phyloP scores from a whole-genome alignment of 306 rosid genomes.

The Glycine tomentella region DNA sequence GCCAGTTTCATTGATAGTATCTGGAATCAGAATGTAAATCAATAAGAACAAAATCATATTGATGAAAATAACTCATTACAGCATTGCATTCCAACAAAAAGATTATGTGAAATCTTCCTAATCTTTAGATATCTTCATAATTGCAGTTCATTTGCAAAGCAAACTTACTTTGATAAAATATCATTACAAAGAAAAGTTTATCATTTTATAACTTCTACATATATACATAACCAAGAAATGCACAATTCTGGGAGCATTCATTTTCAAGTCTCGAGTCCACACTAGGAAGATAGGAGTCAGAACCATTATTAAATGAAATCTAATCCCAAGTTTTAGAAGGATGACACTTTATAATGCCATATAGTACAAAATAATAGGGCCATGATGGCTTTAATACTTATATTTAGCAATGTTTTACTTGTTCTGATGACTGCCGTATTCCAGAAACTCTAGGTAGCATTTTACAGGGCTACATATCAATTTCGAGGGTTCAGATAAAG shows the following conservation, averaged over 20 bases:
- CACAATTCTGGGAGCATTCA: slow-evolving; percentile 29
- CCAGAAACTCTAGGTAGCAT: slow-evolving; percentile 14
- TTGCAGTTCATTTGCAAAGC: slow-evolving; percentile 15
- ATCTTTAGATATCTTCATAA: slow-evolving; percentile 16
- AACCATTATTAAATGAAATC: not conserved
- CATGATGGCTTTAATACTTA: slow-evolving; percentile 1
- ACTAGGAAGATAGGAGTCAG: not conserved
- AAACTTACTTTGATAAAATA: slow-evolving; percentile 1
- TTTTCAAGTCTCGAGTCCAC: slow-evolving; percentile 37
- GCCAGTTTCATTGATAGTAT: slow-evolving; percentile 95
- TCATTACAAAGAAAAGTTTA: slow-evolving; percentile 15
- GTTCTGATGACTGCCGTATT: slow-evolving; percentile 12
- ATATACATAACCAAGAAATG: slow-evolving; percentile 10
- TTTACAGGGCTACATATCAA: slow-evolving; percentile 30
- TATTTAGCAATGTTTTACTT: slow-evolving; percentile 32
- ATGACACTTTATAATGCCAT: slow-evolving; percentile 14
- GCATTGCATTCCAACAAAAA: slow-evolving; percentile 35
- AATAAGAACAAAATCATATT: slow-evolving; percentile 44
- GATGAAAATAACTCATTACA: slow-evolving; percentile 32
- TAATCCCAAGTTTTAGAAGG: not conserved
- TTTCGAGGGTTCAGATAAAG: slow-evolving; percentile 26
- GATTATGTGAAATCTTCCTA: slow-evolving; percentile 34
- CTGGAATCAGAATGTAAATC: slow-evolving; percentile 59
- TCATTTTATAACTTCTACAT: slow-evolving; percentile 29
- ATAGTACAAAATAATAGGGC: not conserved